Percentiles rank a stretch among this genome's conserved stretches.
Conservation (phyloP, 352 stramenopile species). For the Elongisporangium anandrum region DNA sequence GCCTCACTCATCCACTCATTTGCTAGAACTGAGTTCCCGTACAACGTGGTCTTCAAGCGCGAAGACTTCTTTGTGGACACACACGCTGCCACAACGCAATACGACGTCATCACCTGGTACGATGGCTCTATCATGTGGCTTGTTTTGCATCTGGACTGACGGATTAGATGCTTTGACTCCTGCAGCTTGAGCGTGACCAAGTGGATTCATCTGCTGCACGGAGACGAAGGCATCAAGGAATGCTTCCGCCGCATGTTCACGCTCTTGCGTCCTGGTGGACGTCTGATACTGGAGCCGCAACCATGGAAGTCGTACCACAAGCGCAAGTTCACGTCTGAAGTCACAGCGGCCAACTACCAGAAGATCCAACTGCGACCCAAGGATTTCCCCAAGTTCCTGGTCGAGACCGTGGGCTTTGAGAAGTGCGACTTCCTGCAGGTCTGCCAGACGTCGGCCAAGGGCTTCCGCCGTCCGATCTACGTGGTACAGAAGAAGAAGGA, state of each 20-base stretch:
- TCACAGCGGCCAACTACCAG: slow-evolving; percentile 64
- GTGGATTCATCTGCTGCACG: slow-evolving; percentile 89
- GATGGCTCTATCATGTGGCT: slow-evolving; percentile 3
- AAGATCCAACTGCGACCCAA: slow-evolving; percentile 71
- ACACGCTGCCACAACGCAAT: slow-evolving; percentile 51
- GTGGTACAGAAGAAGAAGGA: slow-evolving; percentile 49
- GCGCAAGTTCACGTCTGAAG: slow-evolving; percentile 78
- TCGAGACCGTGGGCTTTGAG: slow-evolving; percentile 53
- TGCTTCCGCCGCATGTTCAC: slow-evolving; percentile 68
- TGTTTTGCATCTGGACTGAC: neutral
- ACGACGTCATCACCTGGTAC: slow-evolving; percentile 81
- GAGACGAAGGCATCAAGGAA: slow-evolving; percentile 75
- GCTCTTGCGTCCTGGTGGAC: slow-evolving; percentile 58
- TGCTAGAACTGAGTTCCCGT: slow-evolving; percentile 51
- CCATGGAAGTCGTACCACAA: slow-evolving; percentile 88
- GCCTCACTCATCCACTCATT: neutral
- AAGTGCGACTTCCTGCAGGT: slow-evolving; percentile 71
- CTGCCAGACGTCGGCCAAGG: slow-evolving; percentile 70
- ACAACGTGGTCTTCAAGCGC: slow-evolving; percentile 81
- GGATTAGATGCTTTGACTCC: neutral
- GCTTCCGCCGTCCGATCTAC: slow-evolving; percentile 73
- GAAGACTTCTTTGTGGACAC: slow-evolving; percentile 58
- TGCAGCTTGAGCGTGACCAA: slow-evolving; percentile 86
- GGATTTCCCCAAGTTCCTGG: slow-evolving; percentile 60
- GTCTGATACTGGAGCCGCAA: slow-evolving; percentile 83